Evolutionary conservation across 2,329 filamentous ascomycete genomes (phyloP), one percentile per base, ranked within the genome.

Genomic region (Rutstroemia sp.): DNA sequence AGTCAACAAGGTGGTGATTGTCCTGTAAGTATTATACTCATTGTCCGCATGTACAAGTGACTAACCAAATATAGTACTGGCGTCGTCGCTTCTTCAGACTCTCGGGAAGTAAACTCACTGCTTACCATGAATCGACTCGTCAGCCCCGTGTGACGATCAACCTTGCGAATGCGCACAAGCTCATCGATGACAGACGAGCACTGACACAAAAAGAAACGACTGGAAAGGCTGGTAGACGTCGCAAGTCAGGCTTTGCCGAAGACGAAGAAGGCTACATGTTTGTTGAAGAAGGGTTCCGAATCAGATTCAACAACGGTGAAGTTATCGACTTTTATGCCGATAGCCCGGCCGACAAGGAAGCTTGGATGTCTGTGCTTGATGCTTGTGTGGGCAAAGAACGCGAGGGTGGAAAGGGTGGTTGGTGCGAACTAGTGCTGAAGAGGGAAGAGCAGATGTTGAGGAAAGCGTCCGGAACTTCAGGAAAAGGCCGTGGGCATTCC

Each of bases 251-350:
- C 10, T 99, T 99, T 71, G 92, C 92, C 1, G 94, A 97, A 72
- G 94, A 99, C 63, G 94, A 99, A 73, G 94, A 99, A 70, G 94
- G 94, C 44, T 99, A 99, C 77, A 96, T 96, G 88, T 99, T 99
- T 71, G 92, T 99, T 53, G 94, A 99, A 72, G 94, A 99, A 71
- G 94, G 94, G 2, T 99, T 99, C 86, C 89, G 94, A 42, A 95
- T 99, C 70, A 90, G 92, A 57, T 99, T 99, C 73, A 95, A 89
- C 70, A 99, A 99, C 68, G 94, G 94, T 60, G 94, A 99, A 74
- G 85, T 96, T 61, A 99, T 99, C 69, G 92, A 65, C 30, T 66
- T 66, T 47, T 99, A 99, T 69, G 94, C 84, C 30, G 92, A 97
- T 72, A 92, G 84, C 34, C 82, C 86, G 1, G 82, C 82, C 40